Base-by-base conservation (phyloP, 2,329 filamentous ascomycete species). In the Teratosphaeria viscida region DNA sequence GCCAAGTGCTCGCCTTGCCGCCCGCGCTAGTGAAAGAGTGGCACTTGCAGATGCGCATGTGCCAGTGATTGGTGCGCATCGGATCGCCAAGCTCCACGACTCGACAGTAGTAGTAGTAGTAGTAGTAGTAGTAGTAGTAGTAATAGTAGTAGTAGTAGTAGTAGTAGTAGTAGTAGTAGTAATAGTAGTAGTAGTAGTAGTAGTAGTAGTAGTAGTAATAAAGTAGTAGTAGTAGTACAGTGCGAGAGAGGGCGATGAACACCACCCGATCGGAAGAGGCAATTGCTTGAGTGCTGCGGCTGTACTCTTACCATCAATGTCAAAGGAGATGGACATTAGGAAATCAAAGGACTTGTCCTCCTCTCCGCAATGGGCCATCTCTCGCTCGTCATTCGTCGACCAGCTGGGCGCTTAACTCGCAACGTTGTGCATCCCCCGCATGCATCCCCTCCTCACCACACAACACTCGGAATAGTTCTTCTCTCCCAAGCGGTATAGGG, bases 41-140 rank as follows among this genome's bases (percentile, higher is more conserved):
- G 57, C 19, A 19, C 7, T 27, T 49, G 43, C 34, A 26, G 32
- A 32, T 11, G 29, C 32, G 32, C 26, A 19, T 54, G 35, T 61
- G 23, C 23, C 23, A 23, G 23, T 23, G 55, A 63, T 61, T 61
- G 61, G 61, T 8, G 59, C 59, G 59, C 59, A 58, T 14, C n/a
- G 5, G 23, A 23, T 23, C 23, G 23, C 23, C 23, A 6, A 23
- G 5, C 43, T 10, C 43, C 5, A 43, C 12, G 16, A 43, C n/a
- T 23, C 7, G n/a, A n/a, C 26, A 5, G 43, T 23, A 8, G 8
- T 49, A 6, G 19, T 19, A 19, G 19, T 19, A 19, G 19, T 19
- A 19, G 19, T 49, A 5, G 43, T 23, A 8, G 8, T 49, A 6
- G 19, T 19, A 19, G 19, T 19, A 19, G 19, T 19, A 19, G 19